Base-by-base conservation (phyloP, 768 basidiomycete species). In the Hydnum rufescens region DNA sequence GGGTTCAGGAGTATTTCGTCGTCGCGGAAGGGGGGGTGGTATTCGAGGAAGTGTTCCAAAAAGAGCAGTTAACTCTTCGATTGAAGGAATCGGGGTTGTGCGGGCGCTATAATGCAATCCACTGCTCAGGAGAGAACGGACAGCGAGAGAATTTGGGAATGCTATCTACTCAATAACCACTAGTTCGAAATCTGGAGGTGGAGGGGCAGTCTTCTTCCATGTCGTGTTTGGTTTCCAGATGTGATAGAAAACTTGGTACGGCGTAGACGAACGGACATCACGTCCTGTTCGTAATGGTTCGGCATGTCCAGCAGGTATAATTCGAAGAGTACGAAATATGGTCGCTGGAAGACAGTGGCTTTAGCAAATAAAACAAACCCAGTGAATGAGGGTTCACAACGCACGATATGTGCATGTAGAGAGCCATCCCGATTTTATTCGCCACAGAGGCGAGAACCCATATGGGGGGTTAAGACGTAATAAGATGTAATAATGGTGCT, bases 171-270 rank as follows among this genome's bases (percentile, higher is more conserved):
- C 77, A 53, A 96, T 71, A 2, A 92, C 82, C 1, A 85, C 84
- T 19, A 95, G 66, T 49, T 78, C 73, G 64, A 88, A 97, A 64
- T 95, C 88, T 2, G 92, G 88, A 1, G 72, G 70, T 4, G 80
- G 77, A 3, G 82, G 84, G 1, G 74, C 66, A 0, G 77, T 81
- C 67, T 80, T 87, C 62, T 76, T 80, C 68, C 78, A 93, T 4
- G 82, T 71, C 0, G 87, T 86, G 4, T 77, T 78, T 2, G 93
- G 93, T 61, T 93, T 95, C 68, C 92, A 93, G 3, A 88, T 69
- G 60, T 95, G 82, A 64, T 72, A 97, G 66, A 95, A 96, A 3
- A 87, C 72, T 49, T 74, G 69, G 63, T 92, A 96, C 0, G 82
- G 81, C n/a, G n/a, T n/a, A 1, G 79, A 74, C 2, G 62, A 49